Evolutionary conservation across 208 protist genomes (phyloP), one percentile per base, ranked within the genome.

Genomic region (Porcisia deanei): DNA sequence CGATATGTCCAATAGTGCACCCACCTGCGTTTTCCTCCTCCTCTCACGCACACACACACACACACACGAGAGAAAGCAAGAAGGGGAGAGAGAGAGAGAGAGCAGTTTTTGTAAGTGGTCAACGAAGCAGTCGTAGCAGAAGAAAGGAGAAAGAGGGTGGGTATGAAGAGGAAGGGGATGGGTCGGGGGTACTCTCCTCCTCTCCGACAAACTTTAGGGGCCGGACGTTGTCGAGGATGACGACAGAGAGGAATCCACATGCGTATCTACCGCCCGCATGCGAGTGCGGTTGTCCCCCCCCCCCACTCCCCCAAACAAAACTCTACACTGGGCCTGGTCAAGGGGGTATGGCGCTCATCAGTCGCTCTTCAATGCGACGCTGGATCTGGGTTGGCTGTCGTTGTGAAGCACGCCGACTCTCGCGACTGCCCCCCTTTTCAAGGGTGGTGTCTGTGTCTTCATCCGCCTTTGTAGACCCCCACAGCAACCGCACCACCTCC

Each of bases 401-500:
- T 45, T 41, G 43, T 12, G 25, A 41, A 47, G 53, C 45, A 34
- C 25, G 65, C 61, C 16, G 39, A 3, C 61, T 66, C 61, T 66
- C 39, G 43, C 37, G 39, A 47, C 61, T 66, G 61, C 49, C 25
- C 55, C n/a, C 47, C 8, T 63, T 18, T 5, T 2, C 7, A 7
- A 39, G n/a, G 20, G 43, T 43, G 30, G 9, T 39, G 1, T 53
- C 39, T 34, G 39, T 59, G 30, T 5, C 7, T 2, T 57, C 49
- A 8, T 16, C n/a, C 18, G 45, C 68, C 49, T 45, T 37, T 14
- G 49, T 37, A 47, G 45, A 53, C 1, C 25, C 53, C 68, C 82
- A 85, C 18, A 96, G 77, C n/a, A 93, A 65, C 16, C 85, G 83
- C 77, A 86, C 84, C 41, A 89, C 91, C 30, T 92, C 89, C 0